These are phyloP conservation scores for Pseudotsuga menziesii DNA, from an alignment of 75 land plant species.

Conservation along the genomic window DNA sequence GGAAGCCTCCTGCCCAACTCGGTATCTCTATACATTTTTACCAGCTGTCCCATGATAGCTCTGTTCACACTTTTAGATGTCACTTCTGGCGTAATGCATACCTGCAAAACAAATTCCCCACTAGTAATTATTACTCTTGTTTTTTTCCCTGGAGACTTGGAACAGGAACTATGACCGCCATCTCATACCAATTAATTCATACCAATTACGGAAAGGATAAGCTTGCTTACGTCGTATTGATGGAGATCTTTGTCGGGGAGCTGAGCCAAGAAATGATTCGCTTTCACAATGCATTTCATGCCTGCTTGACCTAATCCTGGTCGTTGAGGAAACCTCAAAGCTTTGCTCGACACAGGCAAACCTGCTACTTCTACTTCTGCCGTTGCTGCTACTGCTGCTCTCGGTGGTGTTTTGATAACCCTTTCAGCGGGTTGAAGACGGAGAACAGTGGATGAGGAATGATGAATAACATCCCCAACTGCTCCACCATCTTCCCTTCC, in stretches of 20 bases:
- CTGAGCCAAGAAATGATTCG: conserved; percentile 70
- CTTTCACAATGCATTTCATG: conserved; percentile 59
- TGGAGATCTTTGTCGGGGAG: conserved; percentile 61
- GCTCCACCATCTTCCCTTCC: no score
- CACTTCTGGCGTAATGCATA: conserved; percentile 66
- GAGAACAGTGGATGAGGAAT: no score
- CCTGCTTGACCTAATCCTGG: conserved; percentile 60
- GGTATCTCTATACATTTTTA: conserved; percentile 51
- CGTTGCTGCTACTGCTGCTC: no score
- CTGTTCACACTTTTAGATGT: conserved; percentile 49
- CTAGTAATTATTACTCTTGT: not conserved
- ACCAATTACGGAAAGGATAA: not conserved
- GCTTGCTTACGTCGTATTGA: conserved; percentile 64
- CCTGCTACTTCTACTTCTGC: no score
- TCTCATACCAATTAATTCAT: not conserved
- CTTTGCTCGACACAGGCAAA: conserved; percentile 38
- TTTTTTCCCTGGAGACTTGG: no score
- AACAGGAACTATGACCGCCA: not conserved
- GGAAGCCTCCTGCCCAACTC: conserved; percentile 70
- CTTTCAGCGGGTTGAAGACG: no score
- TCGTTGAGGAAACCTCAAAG: conserved; percentile 39
- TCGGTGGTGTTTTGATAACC: no score
- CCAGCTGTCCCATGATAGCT: conserved; percentile 62
- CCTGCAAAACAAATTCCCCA: conserved; percentile 31
- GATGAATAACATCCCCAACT: no score